Evolutionary conservation across 139 green algal species (phyloP).

Genomic region (Picochlorum costavermella): DNA sequence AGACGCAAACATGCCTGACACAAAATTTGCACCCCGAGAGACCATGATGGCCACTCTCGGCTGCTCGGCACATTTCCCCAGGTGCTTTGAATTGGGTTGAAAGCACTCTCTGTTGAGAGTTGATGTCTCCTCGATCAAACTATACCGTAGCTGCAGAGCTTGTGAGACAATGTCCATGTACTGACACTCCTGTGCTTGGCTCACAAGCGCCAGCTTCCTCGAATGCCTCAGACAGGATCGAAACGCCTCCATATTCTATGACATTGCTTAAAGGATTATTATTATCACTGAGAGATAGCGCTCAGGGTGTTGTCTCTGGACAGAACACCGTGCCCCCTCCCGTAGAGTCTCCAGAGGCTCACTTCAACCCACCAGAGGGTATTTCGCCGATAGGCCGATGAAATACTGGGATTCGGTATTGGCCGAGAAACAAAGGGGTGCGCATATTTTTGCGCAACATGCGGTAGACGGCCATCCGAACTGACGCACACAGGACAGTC

Average conservation of each 20-base stretch:
- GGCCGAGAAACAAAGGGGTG: no score
- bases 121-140: neutral
- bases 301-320: no score
- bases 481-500: no score
- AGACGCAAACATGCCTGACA: constrained; percentile 62
- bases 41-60: constrained; percentile 44
- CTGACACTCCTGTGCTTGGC: neutral
- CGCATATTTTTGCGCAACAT: no score
- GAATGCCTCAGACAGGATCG: neutral
- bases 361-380: no score
- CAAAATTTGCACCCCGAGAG: constrained; percentile 38
- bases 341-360: no score
- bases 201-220: neutral
- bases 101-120: neutral
- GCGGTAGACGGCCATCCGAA: no score
- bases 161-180: neutral
- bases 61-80: neutral
- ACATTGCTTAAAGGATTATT: no score
- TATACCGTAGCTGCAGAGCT: neutral
- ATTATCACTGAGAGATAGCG: no score
- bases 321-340: no score
- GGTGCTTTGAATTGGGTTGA: neutral
- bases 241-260: neutral
- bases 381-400: no score
- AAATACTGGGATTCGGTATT: no score